phyloP scores from a whole-genome alignment of 164 flowering plant species.

The grape (Vitis vinifera) region ASM3070453v1 NC_081809.1:2864001-2864500 shows the following conservation, averaged over 20 bases:
- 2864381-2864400: slow-evolving; percentile 19
- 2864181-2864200: slow-evolving; percentile 10
- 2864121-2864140: slow-evolving; percentile 23
- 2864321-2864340: slow-evolving; percentile 17
- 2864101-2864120: slow-evolving; percentile 31
- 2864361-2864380: slow-evolving; percentile 22
- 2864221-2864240: slow-evolving; percentile 24
- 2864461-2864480: slow-evolving; percentile 33
- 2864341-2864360: slow-evolving; percentile 16
- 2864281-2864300: slow-evolving; percentile 16
- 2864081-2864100: slow-evolving; percentile 41
- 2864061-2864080: slow-evolving; percentile 51
- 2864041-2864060: slow-evolving; percentile 74
- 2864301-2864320: slow-evolving; percentile 13
- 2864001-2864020: slow-evolving; percentile 48
- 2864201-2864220: slow-evolving; percentile 19
- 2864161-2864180: slow-evolving; percentile 14
- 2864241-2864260: slow-evolving; percentile 17
- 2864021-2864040: slow-evolving; percentile 77
- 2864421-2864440: slow-evolving; percentile 30
- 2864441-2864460: slow-evolving; percentile 45
- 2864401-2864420: slow-evolving; percentile 20
- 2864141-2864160: slow-evolving; percentile 7
- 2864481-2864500: slow-evolving; percentile 35
- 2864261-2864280: slow-evolving; percentile 16